A percentile compares a stretch with the other conserved stretches of the same genome.
Conservation (phyloP, 108 stramenopile species). For the Conticribra weissflogii region DNA sequence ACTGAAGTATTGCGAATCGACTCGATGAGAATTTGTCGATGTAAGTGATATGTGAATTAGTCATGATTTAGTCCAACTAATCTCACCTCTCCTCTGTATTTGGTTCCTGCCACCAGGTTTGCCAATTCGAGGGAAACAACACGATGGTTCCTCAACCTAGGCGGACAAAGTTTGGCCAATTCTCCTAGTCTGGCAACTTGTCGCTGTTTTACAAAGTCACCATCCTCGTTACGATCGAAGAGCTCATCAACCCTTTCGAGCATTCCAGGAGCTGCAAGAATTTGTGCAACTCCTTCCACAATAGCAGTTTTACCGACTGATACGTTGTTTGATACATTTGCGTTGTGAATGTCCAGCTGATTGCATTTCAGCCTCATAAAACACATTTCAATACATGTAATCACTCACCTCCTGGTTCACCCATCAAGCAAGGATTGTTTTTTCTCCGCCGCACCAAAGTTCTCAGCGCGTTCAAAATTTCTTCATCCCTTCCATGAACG, state of each 20-base stretch:
- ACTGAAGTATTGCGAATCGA: conserved; percentile 30
- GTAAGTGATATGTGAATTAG: neutral
- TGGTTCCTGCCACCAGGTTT: conserved; percentile 84
- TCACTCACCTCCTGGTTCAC: conserved; percentile 72
- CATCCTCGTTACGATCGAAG: conserved; percentile 49
- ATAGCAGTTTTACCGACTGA: conserved; percentile 79
- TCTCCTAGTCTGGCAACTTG: conserved; percentile 59
- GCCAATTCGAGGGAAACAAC: conserved; percentile 83
- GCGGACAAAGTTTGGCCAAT: conserved; percentile 72
- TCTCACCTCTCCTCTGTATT: conserved; percentile 88
- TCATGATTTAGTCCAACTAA: no score
- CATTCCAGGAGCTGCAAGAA: conserved; percentile 60
- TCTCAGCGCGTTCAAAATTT: conserved; percentile 64
- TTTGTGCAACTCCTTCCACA: conserved; percentile 86
- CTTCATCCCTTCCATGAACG: conserved; percentile 80
- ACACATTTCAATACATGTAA: no score
- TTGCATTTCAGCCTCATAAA: no score
- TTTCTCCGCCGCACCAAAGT: conserved; percentile 83
- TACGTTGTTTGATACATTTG: conserved; percentile 4
- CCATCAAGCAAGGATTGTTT: conserved; percentile 81
- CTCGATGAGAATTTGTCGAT: neutral
- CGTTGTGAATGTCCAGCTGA: conserved; percentile 5
- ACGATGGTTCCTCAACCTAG: conserved; percentile 68
- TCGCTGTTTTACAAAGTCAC: conserved; percentile 40
- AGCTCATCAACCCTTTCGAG: conserved; percentile 52